phyloP scores from a whole-genome alignment of 768 basidiomycete species.

The Psilocybe azurescens region DNA sequence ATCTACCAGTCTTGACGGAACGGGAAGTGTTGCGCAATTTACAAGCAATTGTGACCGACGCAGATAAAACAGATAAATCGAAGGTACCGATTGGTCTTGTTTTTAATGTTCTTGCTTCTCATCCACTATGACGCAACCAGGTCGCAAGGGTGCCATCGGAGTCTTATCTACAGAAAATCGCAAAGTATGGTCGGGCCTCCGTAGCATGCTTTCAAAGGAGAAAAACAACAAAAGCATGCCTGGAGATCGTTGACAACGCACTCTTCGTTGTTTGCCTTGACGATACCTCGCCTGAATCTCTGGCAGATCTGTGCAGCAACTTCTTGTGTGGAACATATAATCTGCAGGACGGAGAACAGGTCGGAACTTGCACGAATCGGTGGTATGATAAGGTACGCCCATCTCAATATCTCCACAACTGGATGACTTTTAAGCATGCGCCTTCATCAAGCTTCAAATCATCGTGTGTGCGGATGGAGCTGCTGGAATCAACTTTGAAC shows the following conservation, averaged over 20 bases:
- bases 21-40: constrained; percentile 89
- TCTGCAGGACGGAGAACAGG: constrained; percentile 83
- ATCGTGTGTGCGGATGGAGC: constrained; percentile 94
- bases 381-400: constrained; percentile 88
- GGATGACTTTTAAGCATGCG: too few relatives aligned
- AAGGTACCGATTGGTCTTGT: constrained; percentile 38
- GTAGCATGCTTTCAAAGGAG: constrained; percentile 68
- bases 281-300: constrained; percentile 64
- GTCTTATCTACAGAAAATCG: constrained; percentile 95
- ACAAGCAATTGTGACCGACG: constrained; percentile 88
- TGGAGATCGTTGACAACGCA: constrained; percentile 87
- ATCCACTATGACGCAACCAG: constrained; percentile 32
- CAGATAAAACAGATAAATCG: constrained; percentile 77
- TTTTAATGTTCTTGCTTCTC: not conserved
- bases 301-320: constrained; percentile 86
- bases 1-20: constrained; percentile 85
- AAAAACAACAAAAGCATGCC: constrained; percentile 80
- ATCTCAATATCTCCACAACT: not conserved
- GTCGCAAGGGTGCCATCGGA: constrained; percentile 88
- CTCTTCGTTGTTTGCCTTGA: constrained; percentile 95
- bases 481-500: constrained; percentile 98
- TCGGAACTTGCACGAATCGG: constrained; percentile 94
- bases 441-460: constrained; percentile 78
- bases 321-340: constrained; percentile 94
- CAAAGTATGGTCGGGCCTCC: constrained; percentile 86